Evolutionary conservation across 2,329 filamentous ascomycete species (phyloP), one percentile per base, ranked within the genome.

Genomic region (Sporothrix curviconia): DNA sequence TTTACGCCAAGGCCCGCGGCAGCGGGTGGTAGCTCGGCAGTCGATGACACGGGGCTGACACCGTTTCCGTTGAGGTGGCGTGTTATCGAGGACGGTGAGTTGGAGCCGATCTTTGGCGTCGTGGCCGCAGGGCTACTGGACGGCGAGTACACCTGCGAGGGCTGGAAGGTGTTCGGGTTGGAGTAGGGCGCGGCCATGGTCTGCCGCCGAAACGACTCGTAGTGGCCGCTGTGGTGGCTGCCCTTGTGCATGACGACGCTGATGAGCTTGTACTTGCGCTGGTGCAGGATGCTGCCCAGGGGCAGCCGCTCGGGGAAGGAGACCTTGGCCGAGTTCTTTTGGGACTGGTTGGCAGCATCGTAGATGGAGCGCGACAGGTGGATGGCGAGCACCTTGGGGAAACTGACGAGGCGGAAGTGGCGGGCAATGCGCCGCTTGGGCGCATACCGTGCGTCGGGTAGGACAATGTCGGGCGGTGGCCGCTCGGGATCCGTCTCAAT

Each of bases 311-410:
- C 92, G 0, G 92, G 92, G 66, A 97, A 99, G 0, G 88, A 77
- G 2, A 99, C 92, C 69, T 96, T 97, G 65, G 92, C 92, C 59
- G 89, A 85, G 69, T 99, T 99, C 73, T 99, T 99, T 43, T 87
- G 87, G 1, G 92, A 96, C 59, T 82, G 80, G 61, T 83, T 84
- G 50, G 84, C 83, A 22, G 80, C 77, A 64, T 94, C 91, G 72
- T 90, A 99, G 64, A 97, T 95, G 25, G 92, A 96, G 50, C 94
- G 84, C 1, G 91, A 96, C 19, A 99, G 80, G 69, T 99, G 94
- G 59, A 99, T 85, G 19, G 92, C 90, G 59, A 99, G 80, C 42
- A 99, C 81, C 67, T 91, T 94, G 46, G 94, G 94, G 67, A 96
- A 97, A 24, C 79, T 75, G 1, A 89, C 90, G 64, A 99, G 90